phyloP scores from a whole-genome alignment of 2,329 filamentous ascomycete species.

The Aspergillus glaucus region DNA sequence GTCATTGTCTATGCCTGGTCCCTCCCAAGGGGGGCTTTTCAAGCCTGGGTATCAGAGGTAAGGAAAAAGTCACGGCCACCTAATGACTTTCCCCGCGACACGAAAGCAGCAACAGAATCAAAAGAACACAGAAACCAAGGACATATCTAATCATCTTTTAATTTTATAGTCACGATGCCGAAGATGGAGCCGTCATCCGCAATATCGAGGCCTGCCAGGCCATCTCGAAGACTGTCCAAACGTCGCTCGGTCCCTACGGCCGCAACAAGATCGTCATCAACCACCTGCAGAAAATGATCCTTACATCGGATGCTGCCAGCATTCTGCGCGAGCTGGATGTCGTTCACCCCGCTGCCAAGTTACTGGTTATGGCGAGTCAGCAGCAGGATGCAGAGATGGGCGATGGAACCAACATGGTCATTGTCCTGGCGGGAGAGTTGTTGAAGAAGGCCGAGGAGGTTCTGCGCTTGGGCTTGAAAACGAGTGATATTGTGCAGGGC shows the following conservation, averaged over 20 bases:
- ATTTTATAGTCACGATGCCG: conserved; percentile 77
- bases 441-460: conserved; percentile 96
- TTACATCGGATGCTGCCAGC: conserved; percentile 95
- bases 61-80: conserved; percentile 26
- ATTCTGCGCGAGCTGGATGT: conserved; percentile 97
- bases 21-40: conserved; percentile 89
- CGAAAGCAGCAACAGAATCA: neutral
- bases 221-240: conserved; percentile 93
- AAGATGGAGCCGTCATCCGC: conserved; percentile 96
- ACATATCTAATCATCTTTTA: conserved; percentile 7
- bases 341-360: conserved; percentile 93
- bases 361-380: conserved; percentile 97
- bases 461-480: conserved; percentile 93
- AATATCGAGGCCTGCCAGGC: conserved; percentile 98
- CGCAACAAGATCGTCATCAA: conserved; percentile 99
- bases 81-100: neutral
- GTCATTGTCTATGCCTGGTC: conserved; percentile 94
- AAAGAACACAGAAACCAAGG: conserved; percentile 1
- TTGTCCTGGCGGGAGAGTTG: conserved; percentile 89
- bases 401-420: conserved; percentile 95
- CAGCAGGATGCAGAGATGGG: conserved; percentile 99
- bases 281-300: conserved; percentile 98
- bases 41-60: conserved; percentile 96
- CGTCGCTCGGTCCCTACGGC: conserved; percentile 91
- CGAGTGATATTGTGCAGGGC: conserved; percentile 91